Conservation (phyloP, 768 basidiomycete genomes). For the Russula olivacea region DNA sequence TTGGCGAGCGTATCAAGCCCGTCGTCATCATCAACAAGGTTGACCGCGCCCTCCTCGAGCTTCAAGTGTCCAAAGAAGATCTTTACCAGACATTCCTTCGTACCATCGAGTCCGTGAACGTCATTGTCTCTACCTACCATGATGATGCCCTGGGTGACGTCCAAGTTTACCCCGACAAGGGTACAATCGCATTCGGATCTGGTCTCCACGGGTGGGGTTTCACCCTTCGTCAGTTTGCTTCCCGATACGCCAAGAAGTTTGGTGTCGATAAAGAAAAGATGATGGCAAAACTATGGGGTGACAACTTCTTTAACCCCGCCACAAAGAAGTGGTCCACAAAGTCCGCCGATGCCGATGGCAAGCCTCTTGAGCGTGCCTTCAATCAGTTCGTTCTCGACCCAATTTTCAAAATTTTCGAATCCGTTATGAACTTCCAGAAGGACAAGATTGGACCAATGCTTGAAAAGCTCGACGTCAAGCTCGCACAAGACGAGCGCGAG, state of each 20-base stretch:
- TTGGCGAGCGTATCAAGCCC: slow-evolving; percentile 98
- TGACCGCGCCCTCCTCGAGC: slow-evolving; percentile 97
- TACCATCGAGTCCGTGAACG: slow-evolving; percentile 96
- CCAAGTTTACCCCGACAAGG: slow-evolving; percentile 97
- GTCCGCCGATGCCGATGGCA: slow-evolving; percentile 68
- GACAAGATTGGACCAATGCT: slow-evolving; percentile 76
- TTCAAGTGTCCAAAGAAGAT: slow-evolving; percentile 94
- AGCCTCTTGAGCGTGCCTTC: slow-evolving; percentile 93
- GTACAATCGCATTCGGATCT: slow-evolving; percentile 97
- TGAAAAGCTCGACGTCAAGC: slow-evolving; percentile 94
- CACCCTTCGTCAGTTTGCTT: slow-evolving; percentile 95
- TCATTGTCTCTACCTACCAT: slow-evolving; percentile 96
- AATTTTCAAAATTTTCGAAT: slow-evolving; percentile 97
- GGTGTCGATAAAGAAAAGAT: slow-evolving; percentile 99
- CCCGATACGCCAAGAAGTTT: slow-evolving; percentile 95
- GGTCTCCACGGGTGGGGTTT: slow-evolving; percentile 99
- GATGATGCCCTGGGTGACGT: slow-evolving; percentile 93
- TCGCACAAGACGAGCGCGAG: slow-evolving; percentile 83
- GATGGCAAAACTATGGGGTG: slow-evolving; percentile 97
- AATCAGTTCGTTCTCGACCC: slow-evolving; percentile 98
- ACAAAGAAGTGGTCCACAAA: slow-evolving; percentile 96
- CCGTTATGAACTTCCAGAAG: slow-evolving; percentile 99
- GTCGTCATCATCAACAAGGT: slow-evolving; percentile 99
- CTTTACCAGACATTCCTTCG: slow-evolving; percentile 97
- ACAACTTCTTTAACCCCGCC: slow-evolving; percentile 98